Evolutionary conservation across 1,284 basidiomycete species (phyloP), one percentile per base, ranked within the genome.

Genomic region (Inonotus obliquus): DNA sequence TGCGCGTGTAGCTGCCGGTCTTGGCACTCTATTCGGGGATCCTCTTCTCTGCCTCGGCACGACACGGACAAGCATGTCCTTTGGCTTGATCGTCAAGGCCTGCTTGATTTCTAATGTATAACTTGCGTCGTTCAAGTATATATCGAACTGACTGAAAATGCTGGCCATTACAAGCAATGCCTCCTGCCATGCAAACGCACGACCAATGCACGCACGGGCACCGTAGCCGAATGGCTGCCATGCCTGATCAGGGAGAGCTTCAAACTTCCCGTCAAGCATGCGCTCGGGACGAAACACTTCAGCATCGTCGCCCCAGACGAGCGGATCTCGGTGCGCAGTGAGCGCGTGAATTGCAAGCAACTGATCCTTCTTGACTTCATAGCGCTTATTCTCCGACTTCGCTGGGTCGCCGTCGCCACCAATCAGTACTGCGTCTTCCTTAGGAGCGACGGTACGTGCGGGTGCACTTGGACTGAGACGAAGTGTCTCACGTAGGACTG

Each of bases 121-220:
- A 2, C 70, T 69, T 0, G 78, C 75, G 67, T 82, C 76, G 19
- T 72, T 73, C 53, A 78, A 65, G 17, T 70, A 70, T 44, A 81
- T 67, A 66, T 81, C 79, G 68, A 81, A 81, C 55, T 74, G 74
- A 64, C 78, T 76, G 53, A 80, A 69, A 23, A 81, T 69, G 27
- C 72, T 70, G 0, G 76, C 76, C 29, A 81, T 66, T 9, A 76
- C 75, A 23, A 81, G 73, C 38, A 69, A 61, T 3, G 78, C 74
- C 68, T 82, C 80, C 65, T 82, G 81, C 75, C 77, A 77, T 0
- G 80, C 79, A 49, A 81, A 79, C 0, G 78, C 74, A 4, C 80
- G 72, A 9, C 78, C 49, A 52, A 80, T 80, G 67, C 78, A 80
- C 0, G 68, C 76, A n/a, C 78, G 73, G 64, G 73, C 64, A 7